Percentiles rank a stretch among this genome's conserved stretches.
These are phyloP conservation scores for Dittrichia graveolens DNA, from an alignment of 129 eudicot species.

Conservation along the genomic window DNA sequence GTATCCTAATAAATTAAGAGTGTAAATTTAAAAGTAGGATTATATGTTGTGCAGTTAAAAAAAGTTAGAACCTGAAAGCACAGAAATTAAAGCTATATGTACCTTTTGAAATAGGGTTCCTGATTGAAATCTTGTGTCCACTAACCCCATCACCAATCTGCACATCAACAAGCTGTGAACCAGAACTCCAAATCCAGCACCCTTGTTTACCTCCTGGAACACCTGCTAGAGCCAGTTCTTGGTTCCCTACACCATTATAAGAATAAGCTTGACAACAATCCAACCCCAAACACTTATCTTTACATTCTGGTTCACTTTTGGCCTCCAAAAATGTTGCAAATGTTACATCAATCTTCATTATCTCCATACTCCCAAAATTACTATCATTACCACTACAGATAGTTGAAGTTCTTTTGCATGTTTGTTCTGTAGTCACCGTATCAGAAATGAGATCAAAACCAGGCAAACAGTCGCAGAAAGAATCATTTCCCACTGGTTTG, in stretches of 20 bases:
- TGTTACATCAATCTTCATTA: slow-evolving; percentile 43
- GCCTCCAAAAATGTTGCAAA: slow-evolving; percentile 43
- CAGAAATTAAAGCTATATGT: neutral
- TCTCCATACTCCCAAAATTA: slow-evolving; percentile 26
- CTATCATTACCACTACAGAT: slow-evolving; percentile 38
- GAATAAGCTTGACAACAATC: slow-evolving; percentile 51
- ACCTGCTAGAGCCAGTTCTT: slow-evolving; percentile 27
- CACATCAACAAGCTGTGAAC: slow-evolving; percentile 37
- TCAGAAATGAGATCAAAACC: slow-evolving; percentile 44
- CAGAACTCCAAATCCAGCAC: slow-evolving; percentile 48
- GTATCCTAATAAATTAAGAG: no score
- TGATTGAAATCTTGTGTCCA: slow-evolving; percentile 29
- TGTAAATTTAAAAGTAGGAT: no score
- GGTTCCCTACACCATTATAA: slow-evolving; percentile 26
- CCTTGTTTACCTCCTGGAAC: slow-evolving; percentile 39
- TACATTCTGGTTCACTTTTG: slow-evolving; percentile 32
- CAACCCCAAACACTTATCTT: slow-evolving; percentile 39
- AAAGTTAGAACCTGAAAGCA: no score
- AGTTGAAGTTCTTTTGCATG: slow-evolving; percentile 36
- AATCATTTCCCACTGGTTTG: neutral
- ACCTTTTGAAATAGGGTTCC: slow-evolving; percentile 36
- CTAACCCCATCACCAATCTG: slow-evolving; percentile 33
- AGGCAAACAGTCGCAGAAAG: slow-evolving; percentile 46
- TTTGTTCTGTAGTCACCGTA: slow-evolving; percentile 4
- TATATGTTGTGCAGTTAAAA: no score